A percentile compares a stretch with the other conserved stretches of the same genome.
phyloP scores from a whole-genome alignment of 2,329 filamentous ascomycete genomes.

The Purpureocillium takamizusanense region DNA sequence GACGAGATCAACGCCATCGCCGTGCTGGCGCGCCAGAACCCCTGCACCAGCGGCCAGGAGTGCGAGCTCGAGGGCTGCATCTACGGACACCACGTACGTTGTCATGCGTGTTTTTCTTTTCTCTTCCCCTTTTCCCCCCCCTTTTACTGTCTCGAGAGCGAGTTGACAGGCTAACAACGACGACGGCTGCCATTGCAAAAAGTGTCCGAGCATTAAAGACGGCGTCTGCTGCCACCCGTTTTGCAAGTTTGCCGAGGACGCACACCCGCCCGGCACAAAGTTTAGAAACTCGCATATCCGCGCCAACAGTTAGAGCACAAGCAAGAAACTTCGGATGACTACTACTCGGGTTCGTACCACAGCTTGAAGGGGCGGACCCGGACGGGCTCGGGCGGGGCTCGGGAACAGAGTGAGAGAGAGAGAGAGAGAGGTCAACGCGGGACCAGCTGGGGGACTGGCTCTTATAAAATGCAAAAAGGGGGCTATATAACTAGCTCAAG shows the following conservation, averaged over 20 bases:
- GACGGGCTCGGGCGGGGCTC: too few relatives aligned
- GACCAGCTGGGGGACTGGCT: too few relatives aligned
- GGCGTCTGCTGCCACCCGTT: conserved; percentile 42
- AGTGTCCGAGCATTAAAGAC: conserved; percentile 46
- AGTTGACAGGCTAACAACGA: too few relatives aligned
- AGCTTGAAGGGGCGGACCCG: too few relatives aligned
- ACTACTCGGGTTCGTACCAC: too few relatives aligned
- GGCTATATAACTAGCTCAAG: too few relatives aligned
- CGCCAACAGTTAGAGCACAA: conserved; percentile 16
- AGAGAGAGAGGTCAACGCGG: too few relatives aligned
- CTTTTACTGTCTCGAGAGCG: background rate
- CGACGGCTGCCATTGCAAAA: background rate
- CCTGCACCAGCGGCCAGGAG: conserved; percentile 48
- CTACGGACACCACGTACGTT: conserved; percentile 52
- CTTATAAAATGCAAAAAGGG: too few relatives aligned
- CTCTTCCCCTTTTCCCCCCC: background rate
- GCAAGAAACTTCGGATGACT: background rate
- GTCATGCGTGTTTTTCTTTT: background rate
- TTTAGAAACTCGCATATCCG: conserved; percentile 29
- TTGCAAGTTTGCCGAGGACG: conserved; percentile 44
- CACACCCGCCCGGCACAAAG: conserved; percentile 50
- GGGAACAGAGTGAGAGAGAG: too few relatives aligned
- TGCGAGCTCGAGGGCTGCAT: conserved; percentile 50
- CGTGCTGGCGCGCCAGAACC: conserved; percentile 46
- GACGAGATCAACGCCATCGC: conserved; percentile 49